phyloP scores from a whole-genome alignment of 163 green algal genomes.

The Prototheca wickerhamii region DNA sequence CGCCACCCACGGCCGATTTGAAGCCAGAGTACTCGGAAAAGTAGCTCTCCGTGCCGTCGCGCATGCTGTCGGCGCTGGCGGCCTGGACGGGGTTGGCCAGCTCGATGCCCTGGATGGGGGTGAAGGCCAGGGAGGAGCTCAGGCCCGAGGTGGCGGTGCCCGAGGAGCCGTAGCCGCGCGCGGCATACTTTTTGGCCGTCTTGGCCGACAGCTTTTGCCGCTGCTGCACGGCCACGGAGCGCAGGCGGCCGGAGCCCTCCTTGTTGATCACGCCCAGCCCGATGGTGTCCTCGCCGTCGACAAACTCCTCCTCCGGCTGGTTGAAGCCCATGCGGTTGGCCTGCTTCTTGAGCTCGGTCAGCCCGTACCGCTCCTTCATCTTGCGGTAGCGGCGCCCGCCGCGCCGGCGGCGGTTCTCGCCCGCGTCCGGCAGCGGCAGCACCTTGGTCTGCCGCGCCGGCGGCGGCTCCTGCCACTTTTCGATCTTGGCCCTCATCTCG shows the following conservation, averaged over 20 bases:
- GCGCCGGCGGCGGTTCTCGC: conserved; percentile 73
- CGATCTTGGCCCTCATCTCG: conserved; percentile 77
- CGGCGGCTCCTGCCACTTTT: conserved; percentile 96
- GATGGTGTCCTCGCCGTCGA: conserved; percentile 86
- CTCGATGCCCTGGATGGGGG: conserved; percentile 94
- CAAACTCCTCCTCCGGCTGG: conserved; percentile 85
- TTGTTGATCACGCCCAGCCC: conserved; percentile 86
- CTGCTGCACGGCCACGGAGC: conserved; percentile 58
- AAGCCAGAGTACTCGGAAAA: conserved; percentile 81
- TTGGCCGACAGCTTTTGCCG: conserved; percentile 86
- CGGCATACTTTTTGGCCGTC: conserved; percentile 47
- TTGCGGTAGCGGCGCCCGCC: conserved; percentile 83
- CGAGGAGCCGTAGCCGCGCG: conserved; percentile 13
- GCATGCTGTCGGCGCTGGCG: conserved; percentile 20
- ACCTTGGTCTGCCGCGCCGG: conserved; percentile 68
- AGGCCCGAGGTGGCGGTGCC: conserved; percentile 57
- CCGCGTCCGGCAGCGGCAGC: conserved; percentile 78
- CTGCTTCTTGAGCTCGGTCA: conserved; percentile 77
- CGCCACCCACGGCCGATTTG: conserved; percentile 3
- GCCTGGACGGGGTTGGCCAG: conserved; percentile 56
- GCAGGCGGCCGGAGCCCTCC: conserved; percentile 56
- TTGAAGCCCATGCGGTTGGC: conserved; percentile 95
- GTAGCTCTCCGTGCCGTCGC: conserved; percentile 76
- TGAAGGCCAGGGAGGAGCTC: conserved; percentile 90
- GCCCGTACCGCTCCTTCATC: conserved; percentile 78